These are phyloP conservation scores for Iberis pinnata DNA, from an alignment of 345 rosid species.

Conservation along the genomic window DNA sequence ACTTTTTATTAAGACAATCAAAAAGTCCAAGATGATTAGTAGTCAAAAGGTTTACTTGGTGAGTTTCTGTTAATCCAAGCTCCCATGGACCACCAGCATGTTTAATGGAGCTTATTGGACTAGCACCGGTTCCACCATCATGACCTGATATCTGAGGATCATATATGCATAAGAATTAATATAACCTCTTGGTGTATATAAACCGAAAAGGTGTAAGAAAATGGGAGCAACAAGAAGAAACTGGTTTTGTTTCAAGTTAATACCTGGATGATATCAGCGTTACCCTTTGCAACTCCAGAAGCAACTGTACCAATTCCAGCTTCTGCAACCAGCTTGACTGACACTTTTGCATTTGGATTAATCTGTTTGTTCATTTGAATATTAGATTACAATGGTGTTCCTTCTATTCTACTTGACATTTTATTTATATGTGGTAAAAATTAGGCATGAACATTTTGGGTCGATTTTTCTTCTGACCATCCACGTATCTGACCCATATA, in stretches of 20 bases:
- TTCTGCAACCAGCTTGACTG: conserved; percentile 96
- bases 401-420: too few relatives aligned
- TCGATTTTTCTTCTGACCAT: too few relatives aligned
- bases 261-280: conserved; percentile 97
- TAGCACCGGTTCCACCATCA: conserved; percentile 99
- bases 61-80: conserved; percentile 86
- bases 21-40: not conserved
- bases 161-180: conserved; percentile 15
- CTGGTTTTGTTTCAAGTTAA: not conserved
- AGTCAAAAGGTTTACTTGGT: conserved; percentile 52
- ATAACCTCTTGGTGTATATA: not conserved
- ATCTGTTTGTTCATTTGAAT: conserved; percentile 43
- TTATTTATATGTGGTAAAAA: too few relatives aligned
- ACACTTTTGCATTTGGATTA: conserved; percentile 93
- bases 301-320: conserved; percentile 99
- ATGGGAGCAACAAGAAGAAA: not conserved
- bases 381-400: not conserved
- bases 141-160: conserved; percentile 84
- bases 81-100: conserved; percentile 99
- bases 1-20: conserved; percentile 2
- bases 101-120: conserved; percentile 96
- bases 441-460: too few relatives aligned
- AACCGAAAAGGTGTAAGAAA: not conserved
- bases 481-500: too few relatives aligned
- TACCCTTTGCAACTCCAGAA: conserved; percentile 99